Evolutionary conservation across 495 filamentous ascomycete genomes (phyloP).

Genomic region (Amniculicola lignicola): DNA sequence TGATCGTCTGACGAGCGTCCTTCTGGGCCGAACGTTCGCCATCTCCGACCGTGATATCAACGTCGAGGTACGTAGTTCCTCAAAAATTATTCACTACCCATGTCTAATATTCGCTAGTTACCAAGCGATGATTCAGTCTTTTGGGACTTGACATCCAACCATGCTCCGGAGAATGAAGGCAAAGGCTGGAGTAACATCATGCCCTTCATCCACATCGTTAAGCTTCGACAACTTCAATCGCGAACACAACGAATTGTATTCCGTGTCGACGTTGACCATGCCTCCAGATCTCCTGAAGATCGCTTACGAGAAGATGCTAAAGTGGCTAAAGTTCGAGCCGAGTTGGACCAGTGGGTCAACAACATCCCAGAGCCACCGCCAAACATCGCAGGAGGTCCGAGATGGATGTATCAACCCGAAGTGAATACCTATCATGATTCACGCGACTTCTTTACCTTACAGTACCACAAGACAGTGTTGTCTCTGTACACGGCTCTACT

Average conservation of each 20-base stretch:
- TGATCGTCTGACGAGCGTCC: slow-evolving; percentile 19
- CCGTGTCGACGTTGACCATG: slow-evolving; percentile 14
- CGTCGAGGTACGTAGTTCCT: slow-evolving; percentile 7
- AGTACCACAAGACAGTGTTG: slow-evolving; percentile 23
- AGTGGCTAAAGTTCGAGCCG: slow-evolving; percentile 6
- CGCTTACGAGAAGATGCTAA: slow-evolving; percentile 9
- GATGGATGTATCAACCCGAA: slow-evolving; percentile 23
- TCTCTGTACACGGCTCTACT: slow-evolving; percentile 16
- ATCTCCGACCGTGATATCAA: slow-evolving; percentile 26
- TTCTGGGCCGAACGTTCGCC: slow-evolving; percentile 19
- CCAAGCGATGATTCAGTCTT: slow-evolving; percentile 12
- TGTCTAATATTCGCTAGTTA: not conserved
- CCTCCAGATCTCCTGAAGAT: slow-evolving; percentile 2
- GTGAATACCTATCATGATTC: slow-evolving; percentile 13
- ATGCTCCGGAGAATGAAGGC: not conserved
- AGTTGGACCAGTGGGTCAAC: slow-evolving; percentile 20
- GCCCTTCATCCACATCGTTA: slow-evolving; percentile 23
- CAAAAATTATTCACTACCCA: not conserved
- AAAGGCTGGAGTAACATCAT: slow-evolving; percentile 19
- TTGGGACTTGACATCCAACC: slow-evolving; percentile 16
- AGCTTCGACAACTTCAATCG: slow-evolving; percentile 22
- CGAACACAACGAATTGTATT: slow-evolving; percentile 19
- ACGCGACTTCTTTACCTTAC: slow-evolving; percentile 22
- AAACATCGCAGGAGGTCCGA: not conserved
- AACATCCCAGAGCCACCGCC: slow-evolving; percentile 11